Conservation (phyloP, 495 filamentous ascomycete species). For the Lentithecium fluviatile region DNA sequence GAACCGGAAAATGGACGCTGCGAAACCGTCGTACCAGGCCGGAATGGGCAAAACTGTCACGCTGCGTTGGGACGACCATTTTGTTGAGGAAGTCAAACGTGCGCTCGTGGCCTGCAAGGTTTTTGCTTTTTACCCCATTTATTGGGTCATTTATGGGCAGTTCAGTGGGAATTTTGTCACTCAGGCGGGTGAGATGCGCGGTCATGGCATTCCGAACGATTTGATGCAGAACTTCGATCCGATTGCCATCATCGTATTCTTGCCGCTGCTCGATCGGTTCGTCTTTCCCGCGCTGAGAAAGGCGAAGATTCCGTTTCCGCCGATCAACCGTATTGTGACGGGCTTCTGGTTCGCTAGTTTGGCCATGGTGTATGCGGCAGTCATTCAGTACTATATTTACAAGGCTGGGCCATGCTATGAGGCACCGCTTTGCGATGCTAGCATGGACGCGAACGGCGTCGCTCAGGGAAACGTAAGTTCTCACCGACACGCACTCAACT, state of each 20-base stretch:
- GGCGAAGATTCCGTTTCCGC: constrained; percentile 63
- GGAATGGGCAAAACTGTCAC: constrained; percentile 45
- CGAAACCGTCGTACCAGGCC: constrained; percentile 60
- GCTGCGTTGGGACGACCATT: constrained; percentile 60
- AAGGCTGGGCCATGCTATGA: constrained; percentile 51
- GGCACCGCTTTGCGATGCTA: constrained; percentile 33
- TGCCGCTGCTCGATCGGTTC: constrained; percentile 65
- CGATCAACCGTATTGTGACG: constrained; percentile 71
- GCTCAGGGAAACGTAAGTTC: constrained; percentile 30
- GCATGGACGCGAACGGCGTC: constrained; percentile 14
- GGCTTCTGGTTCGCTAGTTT: constrained; percentile 66
- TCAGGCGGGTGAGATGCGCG: constrained; percentile 54
- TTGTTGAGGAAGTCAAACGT: constrained; percentile 62
- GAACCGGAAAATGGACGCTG: constrained; percentile 48
- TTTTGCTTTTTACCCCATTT: constrained; percentile 60
- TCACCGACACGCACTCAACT: constrained; percentile 41
- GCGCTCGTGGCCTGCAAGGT: constrained; percentile 61
- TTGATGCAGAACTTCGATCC: constrained; percentile 76
- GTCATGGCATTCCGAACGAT: constrained; percentile 66
- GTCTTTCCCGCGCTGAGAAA: constrained; percentile 68
- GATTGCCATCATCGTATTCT: constrained; percentile 68
- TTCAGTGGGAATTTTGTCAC: constrained; percentile 54
- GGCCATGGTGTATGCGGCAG: constrained; percentile 64
- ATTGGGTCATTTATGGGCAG: constrained; percentile 43
- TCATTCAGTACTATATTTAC: constrained; percentile 74